Conservation (phyloP, 2,329 filamentous ascomycete genomes). For the Shiraia bambusicola region DNA sequence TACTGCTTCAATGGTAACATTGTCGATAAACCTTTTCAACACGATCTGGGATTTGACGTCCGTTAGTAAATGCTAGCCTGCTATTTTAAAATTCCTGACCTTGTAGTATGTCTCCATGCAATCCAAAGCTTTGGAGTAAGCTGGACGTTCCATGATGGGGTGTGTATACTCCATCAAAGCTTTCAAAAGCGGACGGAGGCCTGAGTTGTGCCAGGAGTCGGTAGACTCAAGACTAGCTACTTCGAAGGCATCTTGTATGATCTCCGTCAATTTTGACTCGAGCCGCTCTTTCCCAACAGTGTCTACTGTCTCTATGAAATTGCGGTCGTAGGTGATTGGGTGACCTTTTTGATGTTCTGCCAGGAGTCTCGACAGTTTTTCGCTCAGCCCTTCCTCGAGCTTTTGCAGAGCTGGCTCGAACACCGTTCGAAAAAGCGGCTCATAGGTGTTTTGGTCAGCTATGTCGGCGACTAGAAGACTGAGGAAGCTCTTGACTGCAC, state of each 20-base stretch:
- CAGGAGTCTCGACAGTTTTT: constrained; percentile 4
- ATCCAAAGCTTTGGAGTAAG: constrained; percentile 37
- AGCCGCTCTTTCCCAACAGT: constrained; percentile 25
- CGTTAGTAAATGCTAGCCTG: too few relatives aligned
- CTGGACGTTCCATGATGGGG: constrained; percentile 42
- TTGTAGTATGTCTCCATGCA: constrained; percentile 49
- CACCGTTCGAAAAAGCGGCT: constrained; percentile 3
- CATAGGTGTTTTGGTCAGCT: constrained; percentile 2
- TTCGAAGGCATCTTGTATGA: constrained; percentile 1
- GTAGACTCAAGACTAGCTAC: constrained; percentile 1
- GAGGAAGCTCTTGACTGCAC: constrained; percentile 23
- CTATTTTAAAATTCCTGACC: constrained; percentile 30
- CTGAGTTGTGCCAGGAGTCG: too few relatives aligned
- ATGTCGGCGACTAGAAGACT: constrained; percentile 1
- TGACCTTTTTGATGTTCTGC: constrained; percentile 19
- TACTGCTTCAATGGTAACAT: constrained; percentile 48
- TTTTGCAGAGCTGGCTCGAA: constrained; percentile 6
- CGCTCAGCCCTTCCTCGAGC: constrained; percentile 3
- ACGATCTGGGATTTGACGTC: constrained; percentile 42
- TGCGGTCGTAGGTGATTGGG: constrained; percentile 47
- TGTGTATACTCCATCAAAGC: constrained; percentile 20
- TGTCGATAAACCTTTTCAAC: constrained; percentile 49
- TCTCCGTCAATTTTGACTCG: constrained; percentile 26
- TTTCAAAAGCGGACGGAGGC: constrained; percentile 2
- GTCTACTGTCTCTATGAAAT: constrained; percentile 41